Evolutionary conservation across 306 rosid genomes (phyloP).

Genomic region (Glycyrrhiza uralensis): DNA sequence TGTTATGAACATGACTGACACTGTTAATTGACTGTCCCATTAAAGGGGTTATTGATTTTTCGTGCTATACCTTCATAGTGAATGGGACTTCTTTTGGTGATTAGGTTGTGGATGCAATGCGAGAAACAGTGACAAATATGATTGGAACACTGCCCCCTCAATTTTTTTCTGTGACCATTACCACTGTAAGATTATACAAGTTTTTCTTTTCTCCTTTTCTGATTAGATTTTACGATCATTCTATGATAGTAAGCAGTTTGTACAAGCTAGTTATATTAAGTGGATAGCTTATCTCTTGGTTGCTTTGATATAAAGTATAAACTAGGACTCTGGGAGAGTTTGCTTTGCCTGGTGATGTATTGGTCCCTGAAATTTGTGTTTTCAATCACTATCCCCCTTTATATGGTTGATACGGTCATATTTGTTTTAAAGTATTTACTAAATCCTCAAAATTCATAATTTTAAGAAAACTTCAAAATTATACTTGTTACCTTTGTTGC

Average conservation of each 20-base stretch:
- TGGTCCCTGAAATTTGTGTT: conserved; percentile 6
- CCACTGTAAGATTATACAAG: conserved; percentile 57
- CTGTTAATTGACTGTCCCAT: not conserved
- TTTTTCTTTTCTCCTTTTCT: not conserved
- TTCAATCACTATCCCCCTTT: not conserved
- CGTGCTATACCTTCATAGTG: not conserved
- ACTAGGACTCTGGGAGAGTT: not conserved
- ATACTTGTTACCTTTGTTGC: not conserved
- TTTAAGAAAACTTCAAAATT: not conserved
- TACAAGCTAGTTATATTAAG: not conserved
- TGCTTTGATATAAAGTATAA: not conserved
- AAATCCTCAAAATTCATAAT: not conserved
- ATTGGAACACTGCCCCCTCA: conserved; percentile 97
- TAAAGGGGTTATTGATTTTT: not conserved
- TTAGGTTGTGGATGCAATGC: conserved; percentile 97
- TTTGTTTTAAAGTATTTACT: not conserved
- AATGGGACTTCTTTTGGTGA: conserved; percentile 17
- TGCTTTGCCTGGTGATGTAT: not conserved
- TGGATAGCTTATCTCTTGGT: conserved; percentile 2
- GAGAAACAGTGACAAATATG: conserved; percentile 97
- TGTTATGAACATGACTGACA: not conserved
- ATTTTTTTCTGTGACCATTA: conserved; percentile 76
- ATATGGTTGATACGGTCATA: not conserved
- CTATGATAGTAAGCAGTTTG: not conserved
- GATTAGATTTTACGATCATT: not conserved